Evolutionary conservation across 176 grass and related monocot genomes (phyloP).

Genomic region (Aegilops longissima): DNA sequence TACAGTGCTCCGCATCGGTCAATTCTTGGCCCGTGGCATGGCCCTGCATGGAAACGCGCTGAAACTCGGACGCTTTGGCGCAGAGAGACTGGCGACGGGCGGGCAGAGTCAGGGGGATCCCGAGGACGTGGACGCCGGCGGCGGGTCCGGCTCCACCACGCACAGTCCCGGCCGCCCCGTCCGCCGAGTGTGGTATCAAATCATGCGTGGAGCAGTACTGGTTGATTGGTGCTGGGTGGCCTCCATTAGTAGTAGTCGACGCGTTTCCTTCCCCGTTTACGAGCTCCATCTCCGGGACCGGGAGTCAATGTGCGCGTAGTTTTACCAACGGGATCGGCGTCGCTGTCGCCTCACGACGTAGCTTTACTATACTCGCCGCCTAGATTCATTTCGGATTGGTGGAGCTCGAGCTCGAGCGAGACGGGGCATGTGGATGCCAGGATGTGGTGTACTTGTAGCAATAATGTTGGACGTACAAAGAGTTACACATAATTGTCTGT

Average conservation of each 20-base stretch:
- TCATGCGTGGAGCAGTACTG: neutral
- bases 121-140: slow-evolving; percentile 10
- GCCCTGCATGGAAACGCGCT: neutral
- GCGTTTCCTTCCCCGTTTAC: neutral
- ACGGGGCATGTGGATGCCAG: neutral
- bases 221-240: neutral
- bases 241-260: neutral
- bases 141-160: slow-evolving; percentile 10
- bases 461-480: too few relatives aligned
- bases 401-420: neutral
- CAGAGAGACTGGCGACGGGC: neutral
- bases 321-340: neutral
- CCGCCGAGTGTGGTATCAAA: neutral
- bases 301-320: neutral
- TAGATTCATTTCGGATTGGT: neutral
- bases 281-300: neutral
- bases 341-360: slow-evolving; percentile 21
- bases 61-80: neutral
- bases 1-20: neutral
- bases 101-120: neutral
- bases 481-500: too few relatives aligned
- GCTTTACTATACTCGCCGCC: neutral
- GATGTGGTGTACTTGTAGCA: too few relatives aligned
- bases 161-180: neutral
- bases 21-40: neutral